Evolutionary conservation across 108 stramenopile genomes (phyloP), one percentile per base, ranked within the genome.

Genomic region (Stephanodiscus triporus): DNA sequence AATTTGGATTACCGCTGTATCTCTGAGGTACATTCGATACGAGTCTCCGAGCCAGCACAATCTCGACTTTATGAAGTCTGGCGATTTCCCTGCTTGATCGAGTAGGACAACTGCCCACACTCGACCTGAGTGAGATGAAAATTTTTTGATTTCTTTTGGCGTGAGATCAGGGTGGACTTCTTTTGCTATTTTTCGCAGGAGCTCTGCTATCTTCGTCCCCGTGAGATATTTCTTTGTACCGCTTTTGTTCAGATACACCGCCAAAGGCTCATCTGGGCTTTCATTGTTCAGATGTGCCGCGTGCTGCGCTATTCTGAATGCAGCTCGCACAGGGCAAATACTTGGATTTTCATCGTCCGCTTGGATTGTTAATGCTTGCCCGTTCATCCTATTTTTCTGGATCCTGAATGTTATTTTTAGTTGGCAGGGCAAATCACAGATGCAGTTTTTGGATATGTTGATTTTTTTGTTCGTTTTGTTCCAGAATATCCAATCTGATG

Each of bases 41-140:
- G 55, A 32, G 9, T 54, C 47, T 32, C 66, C 51, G n/a, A 51
- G n/a, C 66, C 66, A 68, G 16, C 32, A 26, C 2, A 68, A n/a
- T 54, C 51, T 3, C 4, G 30, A 22, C 6, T 54, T 53, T 0
- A 51, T 68, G 32, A 45, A 53, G 16, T 29, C 30, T 54, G n/a
- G 27, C 6, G n/a, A 4, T 54, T 68, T 54, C 1, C 66, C 66
- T 4, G 24, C 51, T 36, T 68, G 30, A 50, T 54, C 16, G 0
- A 68, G 30, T 19, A 68, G 49, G 7, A 68, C 51, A 8, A n/a
- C 11, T 26, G 66, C 66, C 66, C 66, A 68, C 4, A 68, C 66
- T 22, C 66, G 29, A 6, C 54, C 10, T 0, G 68, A 69, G 24
- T 69, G 68, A 22, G 24, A 56, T 9, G 68, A 57, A 19, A 57